phyloP scores from a whole-genome alignment of 2,329 filamentous ascomycete genomes.

The Fusarium armeniacum region DNA sequence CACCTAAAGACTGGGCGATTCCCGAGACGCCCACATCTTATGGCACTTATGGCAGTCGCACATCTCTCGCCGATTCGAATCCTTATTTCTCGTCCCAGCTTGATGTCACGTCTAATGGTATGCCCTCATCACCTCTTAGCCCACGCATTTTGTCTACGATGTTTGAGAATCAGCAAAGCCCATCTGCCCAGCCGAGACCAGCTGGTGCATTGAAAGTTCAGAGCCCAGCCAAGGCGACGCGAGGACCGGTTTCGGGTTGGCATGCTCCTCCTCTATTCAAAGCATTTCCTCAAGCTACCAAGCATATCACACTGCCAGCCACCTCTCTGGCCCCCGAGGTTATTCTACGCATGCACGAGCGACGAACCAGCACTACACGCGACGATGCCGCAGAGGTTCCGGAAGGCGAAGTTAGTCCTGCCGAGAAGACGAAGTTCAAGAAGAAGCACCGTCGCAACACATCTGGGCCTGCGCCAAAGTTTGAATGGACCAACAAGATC shows the following conservation, averaged over 20 bases:
- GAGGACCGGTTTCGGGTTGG: constrained; percentile 64
- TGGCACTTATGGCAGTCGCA: constrained; percentile 58
- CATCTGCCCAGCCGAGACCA: constrained; percentile 24
- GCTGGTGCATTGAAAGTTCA: constrained; percentile 27
- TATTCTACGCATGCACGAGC: constrained; percentile 73
- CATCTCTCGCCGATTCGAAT: constrained; percentile 62
- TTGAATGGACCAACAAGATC: constrained; percentile 79
- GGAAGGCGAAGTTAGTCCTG: constrained; percentile 27
- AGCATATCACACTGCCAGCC: constrained; percentile 77
- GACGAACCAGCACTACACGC: constrained; percentile 54
- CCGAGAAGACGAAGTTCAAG: constrained; percentile 57
- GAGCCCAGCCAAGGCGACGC: constrained; percentile 40
- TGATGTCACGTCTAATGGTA: constrained; percentile 56
- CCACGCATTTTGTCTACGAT: constrained; percentile 47
- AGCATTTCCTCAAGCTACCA: constrained; percentile 86
- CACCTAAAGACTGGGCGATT: constrained; percentile 54
- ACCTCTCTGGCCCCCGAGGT: constrained; percentile 77
- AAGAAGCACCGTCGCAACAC: constrained; percentile 63
- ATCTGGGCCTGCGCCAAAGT: constrained; percentile 59
- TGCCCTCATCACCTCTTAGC: constrained; percentile 48
- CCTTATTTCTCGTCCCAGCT: constrained; percentile 59
- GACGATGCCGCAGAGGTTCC: constrained; percentile 35
- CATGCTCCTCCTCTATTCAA: constrained; percentile 85
- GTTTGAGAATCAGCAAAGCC: constrained; percentile 41
- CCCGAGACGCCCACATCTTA: constrained; percentile 52